A percentile compares a stretch with the other conserved stretches of the same genome.
These are phyloP conservation scores for Fusarium sp. DNA, from an alignment of 2,329 filamentous ascomycete species.

Conservation along the genomic window DNA sequence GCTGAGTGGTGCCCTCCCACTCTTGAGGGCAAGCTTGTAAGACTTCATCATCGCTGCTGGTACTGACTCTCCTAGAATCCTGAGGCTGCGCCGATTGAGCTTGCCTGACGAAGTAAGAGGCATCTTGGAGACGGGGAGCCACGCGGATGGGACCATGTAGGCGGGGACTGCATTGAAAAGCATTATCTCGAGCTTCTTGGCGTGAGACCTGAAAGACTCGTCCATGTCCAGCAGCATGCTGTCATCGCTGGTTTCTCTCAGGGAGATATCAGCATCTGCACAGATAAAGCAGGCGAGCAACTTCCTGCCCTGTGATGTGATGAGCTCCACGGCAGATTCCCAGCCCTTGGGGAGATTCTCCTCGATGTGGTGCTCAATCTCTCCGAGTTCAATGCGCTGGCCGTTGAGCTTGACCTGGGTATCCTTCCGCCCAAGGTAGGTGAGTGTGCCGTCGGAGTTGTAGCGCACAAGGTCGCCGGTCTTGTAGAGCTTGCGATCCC, in stretches of 20 bases:
- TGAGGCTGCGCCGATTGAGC: constrained; percentile 52
- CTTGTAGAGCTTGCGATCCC: constrained; percentile 48
- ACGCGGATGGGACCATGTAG: constrained; percentile 54
- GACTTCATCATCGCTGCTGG: neutral
- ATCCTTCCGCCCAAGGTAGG: constrained; percentile 62
- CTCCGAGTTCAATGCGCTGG: constrained; percentile 60
- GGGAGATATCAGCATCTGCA: neutral
- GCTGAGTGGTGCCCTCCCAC: constrained; percentile 46
- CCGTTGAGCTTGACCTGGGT: constrained; percentile 67
- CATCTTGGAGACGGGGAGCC: constrained; percentile 52
- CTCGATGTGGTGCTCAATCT: constrained; percentile 54
- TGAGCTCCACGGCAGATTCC: constrained; percentile 32
- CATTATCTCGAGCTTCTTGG: neutral
- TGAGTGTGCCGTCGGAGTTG: constrained; percentile 50
- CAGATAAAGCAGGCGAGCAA: constrained; percentile 34
- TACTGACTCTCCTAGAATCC: constrained; percentile 1
- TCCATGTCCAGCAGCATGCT: neutral
- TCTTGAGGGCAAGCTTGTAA: constrained; percentile 26
- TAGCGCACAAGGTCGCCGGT: constrained; percentile 59
- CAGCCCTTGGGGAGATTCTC: neutral
- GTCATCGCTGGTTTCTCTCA: neutral
- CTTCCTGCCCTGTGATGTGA: constrained; percentile 18
- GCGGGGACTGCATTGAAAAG: constrained; percentile 30
- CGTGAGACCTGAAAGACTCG: neutral
- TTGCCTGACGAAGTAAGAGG: constrained; percentile 54